These are phyloP conservation scores for Zelonia costaricensis DNA, from an alignment of 208 protist species.

Conservation along the genomic window DNA sequence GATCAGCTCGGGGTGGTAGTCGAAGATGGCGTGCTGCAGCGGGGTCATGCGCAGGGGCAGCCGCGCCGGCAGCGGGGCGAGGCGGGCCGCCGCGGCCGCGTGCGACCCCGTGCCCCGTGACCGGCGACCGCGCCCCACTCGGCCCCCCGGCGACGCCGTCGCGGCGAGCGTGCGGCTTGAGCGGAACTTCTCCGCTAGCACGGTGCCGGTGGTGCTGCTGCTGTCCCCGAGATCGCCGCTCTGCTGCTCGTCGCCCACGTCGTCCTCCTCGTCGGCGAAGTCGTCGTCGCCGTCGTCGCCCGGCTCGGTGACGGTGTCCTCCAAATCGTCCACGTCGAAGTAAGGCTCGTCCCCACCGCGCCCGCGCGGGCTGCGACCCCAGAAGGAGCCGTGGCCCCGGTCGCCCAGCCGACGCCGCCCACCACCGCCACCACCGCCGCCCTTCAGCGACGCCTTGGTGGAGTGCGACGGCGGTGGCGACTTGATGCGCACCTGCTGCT, in stretches of 20 bases:
- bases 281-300: background rate
- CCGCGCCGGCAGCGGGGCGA: conserved; percentile 17
- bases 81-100: background rate
- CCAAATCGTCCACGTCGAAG: background rate
- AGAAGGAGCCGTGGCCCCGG: no score
- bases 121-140: no score
- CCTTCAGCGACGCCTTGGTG: no score
- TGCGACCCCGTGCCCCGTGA: background rate
- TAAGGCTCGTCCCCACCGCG: no score
- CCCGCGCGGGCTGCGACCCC: no score
- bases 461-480: no score
- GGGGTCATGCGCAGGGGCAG: conserved; percentile 57
- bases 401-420: background rate
- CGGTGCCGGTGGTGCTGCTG: background rate
- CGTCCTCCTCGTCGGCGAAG: background rate
- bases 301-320: background rate
- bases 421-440: no score
- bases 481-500: conserved; percentile 16
- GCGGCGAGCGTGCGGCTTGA: no score
- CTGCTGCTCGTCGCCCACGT: background rate
- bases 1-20: conserved; percentile 85
- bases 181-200: no score
- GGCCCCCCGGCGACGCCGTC: no score
- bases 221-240: background rate
- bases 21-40: conserved; percentile 73